Conservation (phyloP, 306 rosid genomes). For the Hippophae rhamnoides region DNA sequence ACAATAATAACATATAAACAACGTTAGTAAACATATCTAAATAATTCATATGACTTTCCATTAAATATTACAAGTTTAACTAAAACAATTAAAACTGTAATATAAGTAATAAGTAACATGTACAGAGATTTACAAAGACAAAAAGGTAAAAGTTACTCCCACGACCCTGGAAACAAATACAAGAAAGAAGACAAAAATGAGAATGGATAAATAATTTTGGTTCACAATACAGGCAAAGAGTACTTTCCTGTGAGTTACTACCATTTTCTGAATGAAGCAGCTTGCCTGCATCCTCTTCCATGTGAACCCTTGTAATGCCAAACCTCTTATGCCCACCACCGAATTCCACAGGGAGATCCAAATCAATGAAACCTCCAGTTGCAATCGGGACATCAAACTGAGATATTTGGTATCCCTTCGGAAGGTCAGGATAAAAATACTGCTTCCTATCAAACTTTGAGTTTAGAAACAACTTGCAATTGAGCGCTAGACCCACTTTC, state of each 20-base stretch:
- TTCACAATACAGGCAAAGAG: background rate
- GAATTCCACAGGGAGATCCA: slow-evolving; percentile 75
- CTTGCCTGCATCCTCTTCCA: slow-evolving; percentile 99
- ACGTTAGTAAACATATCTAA: too few relatives aligned
- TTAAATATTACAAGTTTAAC: too few relatives aligned
- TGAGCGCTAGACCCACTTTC: slow-evolving; percentile 75
- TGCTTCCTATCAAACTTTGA: slow-evolving; percentile 97
- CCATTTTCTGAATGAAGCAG: slow-evolving; percentile 75
- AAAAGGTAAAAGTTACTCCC: background rate
- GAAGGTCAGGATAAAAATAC: slow-evolving; percentile 90
- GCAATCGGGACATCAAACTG: slow-evolving; percentile 95
- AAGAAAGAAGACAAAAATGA: background rate
- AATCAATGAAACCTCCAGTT: slow-evolving; percentile 53
- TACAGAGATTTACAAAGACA: too few relatives aligned
- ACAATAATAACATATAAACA: too few relatives aligned
- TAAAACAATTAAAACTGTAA: too few relatives aligned
- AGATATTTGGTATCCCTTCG: slow-evolving; percentile 94
- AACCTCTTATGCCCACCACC: slow-evolving; percentile 89
- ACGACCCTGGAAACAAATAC: background rate
- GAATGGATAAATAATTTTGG: background rate
- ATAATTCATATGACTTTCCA: background rate
- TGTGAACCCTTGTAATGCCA: slow-evolving; percentile 95
- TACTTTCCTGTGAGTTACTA: slow-evolving; percentile 59
- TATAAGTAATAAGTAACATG: too few relatives aligned
- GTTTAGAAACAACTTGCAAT: slow-evolving; percentile 63